These are phyloP conservation scores for Aspergillus nanangensis DNA, from an alignment of 495 filamentous ascomycete genomes.

Conservation along the genomic window DNA sequence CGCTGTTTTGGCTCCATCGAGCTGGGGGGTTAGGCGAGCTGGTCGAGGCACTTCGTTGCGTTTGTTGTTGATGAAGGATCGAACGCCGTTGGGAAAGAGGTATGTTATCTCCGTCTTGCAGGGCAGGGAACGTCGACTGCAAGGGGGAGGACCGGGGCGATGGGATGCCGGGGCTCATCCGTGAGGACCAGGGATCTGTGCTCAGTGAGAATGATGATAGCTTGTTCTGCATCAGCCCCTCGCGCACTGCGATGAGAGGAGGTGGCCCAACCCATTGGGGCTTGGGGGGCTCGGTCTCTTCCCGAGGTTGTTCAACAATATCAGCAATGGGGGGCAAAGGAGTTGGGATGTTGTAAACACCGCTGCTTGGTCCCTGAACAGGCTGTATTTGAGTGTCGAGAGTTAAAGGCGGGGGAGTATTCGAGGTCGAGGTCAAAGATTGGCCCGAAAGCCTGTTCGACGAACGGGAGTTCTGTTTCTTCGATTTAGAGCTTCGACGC, in stretches of 20 bases:
- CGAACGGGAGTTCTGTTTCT: constrained; percentile 10
- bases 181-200: constrained; percentile 28
- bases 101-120: constrained; percentile 59
- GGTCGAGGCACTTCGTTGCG: background rate
- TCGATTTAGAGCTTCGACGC: constrained; percentile 2
- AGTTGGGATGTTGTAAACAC: background rate
- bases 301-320: constrained; percentile 5
- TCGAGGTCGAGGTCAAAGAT: constrained; percentile 15
- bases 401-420: constrained; percentile 5
- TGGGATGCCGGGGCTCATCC: constrained; percentile 28
- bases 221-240: constrained; percentile 32
- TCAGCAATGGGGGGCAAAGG: background rate
- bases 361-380: background rate
- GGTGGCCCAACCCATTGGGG: constrained; percentile 31
- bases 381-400: constrained; percentile 7
- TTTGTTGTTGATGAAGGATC: constrained; percentile 38
- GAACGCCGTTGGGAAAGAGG: constrained; percentile 65
- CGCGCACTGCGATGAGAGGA: constrained; percentile 38
- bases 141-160: constrained; percentile 10
- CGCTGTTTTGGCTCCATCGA: constrained; percentile 10
- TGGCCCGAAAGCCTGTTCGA: constrained; percentile 13
- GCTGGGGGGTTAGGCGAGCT: constrained; percentile 13
- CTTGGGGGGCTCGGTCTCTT: constrained; percentile 12
- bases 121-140: constrained; percentile 13
- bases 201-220: constrained; percentile 37